Conservation (phyloP, 345 rosid genomes). For the Populus euphratica region DNA sequence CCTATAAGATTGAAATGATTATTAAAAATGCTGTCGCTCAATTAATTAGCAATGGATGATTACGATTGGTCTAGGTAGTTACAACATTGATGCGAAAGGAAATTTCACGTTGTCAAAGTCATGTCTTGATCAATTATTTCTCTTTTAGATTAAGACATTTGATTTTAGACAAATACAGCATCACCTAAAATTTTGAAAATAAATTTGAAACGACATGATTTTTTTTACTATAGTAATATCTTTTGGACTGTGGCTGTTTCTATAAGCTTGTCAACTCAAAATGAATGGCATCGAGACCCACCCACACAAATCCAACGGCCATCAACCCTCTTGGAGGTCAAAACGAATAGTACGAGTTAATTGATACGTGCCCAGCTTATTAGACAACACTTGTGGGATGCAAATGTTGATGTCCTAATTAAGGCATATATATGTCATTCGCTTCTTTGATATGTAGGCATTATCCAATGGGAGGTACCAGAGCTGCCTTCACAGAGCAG, state of each 20-base stretch:
- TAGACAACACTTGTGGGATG: background rate
- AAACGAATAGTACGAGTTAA: no score
- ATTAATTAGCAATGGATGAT: background rate
- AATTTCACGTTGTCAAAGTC: background rate
- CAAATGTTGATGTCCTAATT: background rate
- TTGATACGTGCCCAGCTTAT: no score
- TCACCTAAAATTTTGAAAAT: background rate
- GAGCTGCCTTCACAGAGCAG: conserved; percentile 69
- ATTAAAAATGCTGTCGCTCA: no score
- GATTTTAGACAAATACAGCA: background rate
- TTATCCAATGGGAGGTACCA: conserved; percentile 57
- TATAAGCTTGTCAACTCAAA: background rate
- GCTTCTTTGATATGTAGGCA: conserved; percentile 37
- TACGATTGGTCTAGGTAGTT: background rate
- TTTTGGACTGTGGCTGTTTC: background rate
- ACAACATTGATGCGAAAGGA: background rate
- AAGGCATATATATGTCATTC: background rate
- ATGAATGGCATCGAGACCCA: background rate
- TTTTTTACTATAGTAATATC: background rate
- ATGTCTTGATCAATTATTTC: background rate
- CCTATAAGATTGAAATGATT: no score
- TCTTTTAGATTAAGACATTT: background rate
- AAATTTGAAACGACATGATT: no score
- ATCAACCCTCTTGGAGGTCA: background rate
- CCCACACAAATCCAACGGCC: background rate